Evolutionary conservation across 148 eudicot species (phyloP).

Genomic region (Fagopyrum homotropicum): DNA sequence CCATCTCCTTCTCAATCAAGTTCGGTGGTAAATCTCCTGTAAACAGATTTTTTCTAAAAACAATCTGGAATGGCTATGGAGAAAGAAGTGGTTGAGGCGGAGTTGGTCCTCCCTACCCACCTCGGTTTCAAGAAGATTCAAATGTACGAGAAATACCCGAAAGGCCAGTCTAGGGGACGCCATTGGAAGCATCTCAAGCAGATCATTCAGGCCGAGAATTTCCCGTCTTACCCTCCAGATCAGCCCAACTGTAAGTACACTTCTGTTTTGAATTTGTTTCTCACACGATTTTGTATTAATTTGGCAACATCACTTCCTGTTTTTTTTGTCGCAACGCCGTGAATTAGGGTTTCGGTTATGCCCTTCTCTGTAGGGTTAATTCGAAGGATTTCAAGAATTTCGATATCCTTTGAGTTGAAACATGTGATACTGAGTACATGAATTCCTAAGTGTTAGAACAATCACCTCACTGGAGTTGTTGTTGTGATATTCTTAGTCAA

Average conservation of each 20-base stretch:
- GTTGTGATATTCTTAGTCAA: too few species aligned
- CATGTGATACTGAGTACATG: too few species aligned
- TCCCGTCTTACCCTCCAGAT: constrained; percentile 46
- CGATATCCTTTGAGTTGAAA: not conserved
- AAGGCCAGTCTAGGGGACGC: constrained; percentile 77
- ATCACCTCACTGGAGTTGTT: too few species aligned
- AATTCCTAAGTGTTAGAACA: too few species aligned
- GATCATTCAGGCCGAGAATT: constrained; percentile 85
- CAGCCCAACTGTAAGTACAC: constrained; percentile 67
- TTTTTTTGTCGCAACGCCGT: not conserved
- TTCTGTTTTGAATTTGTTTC: not conserved
- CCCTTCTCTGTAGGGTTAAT: not conserved
- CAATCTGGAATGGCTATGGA: constrained; percentile 40
- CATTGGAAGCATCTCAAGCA: constrained; percentile 97
- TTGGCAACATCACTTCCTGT: not conserved
- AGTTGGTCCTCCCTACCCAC: constrained; percentile 66
- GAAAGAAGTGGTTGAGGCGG: constrained; percentile 73
- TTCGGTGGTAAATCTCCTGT: too few species aligned
- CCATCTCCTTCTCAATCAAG: too few species aligned
- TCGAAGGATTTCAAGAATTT: not conserved
- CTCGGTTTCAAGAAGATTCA: constrained; percentile 78
- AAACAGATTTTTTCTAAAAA: too few species aligned
- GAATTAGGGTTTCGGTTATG: not conserved
- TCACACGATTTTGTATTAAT: too few species aligned
- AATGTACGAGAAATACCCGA: constrained; percentile 83